These are phyloP conservation scores for Berberis thunbergii DNA, from an alignment of 164 flowering plant genomes.

Conservation along the genomic window DNA sequence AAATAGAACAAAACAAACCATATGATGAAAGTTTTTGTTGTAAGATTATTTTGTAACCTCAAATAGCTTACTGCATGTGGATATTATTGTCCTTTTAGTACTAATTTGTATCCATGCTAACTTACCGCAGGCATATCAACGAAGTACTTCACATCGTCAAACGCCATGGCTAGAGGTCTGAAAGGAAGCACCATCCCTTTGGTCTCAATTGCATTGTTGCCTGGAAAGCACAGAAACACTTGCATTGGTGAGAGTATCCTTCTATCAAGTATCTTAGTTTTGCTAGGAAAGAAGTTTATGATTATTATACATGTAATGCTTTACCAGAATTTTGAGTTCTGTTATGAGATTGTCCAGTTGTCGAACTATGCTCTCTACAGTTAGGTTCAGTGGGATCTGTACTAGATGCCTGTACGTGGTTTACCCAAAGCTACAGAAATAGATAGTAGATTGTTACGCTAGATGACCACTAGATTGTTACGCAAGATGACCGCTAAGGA, in stretches of 20 bases:
- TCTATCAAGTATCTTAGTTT: no score
- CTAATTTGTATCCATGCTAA: background rate
- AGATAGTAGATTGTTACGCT: no score
- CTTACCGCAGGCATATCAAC: background rate
- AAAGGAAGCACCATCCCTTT: background rate
- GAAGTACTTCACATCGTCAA: background rate
- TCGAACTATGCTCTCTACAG: no score
- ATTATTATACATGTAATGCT: no score
- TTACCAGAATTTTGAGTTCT: no score
- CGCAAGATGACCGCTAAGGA: background rate
- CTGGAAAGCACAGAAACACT: background rate
- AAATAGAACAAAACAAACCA: background rate
- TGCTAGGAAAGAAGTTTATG: no score
- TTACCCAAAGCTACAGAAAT: no score
- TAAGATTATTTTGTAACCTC: background rate
- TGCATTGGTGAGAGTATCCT: background rate
- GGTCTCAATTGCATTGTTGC: background rate
- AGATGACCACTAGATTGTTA: no score
- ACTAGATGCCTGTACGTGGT: no score
- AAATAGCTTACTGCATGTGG: background rate
- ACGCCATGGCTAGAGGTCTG: background rate
- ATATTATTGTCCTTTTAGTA: no score
- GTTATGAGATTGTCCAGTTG: no score
- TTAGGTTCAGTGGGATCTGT: no score
- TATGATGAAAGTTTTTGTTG: background rate